Percentiles rank a stretch among this genome's conserved stretches.
phyloP scores from a whole-genome alignment of 345 rosid species.

The Diplotaxis tenuifolia region DNA sequence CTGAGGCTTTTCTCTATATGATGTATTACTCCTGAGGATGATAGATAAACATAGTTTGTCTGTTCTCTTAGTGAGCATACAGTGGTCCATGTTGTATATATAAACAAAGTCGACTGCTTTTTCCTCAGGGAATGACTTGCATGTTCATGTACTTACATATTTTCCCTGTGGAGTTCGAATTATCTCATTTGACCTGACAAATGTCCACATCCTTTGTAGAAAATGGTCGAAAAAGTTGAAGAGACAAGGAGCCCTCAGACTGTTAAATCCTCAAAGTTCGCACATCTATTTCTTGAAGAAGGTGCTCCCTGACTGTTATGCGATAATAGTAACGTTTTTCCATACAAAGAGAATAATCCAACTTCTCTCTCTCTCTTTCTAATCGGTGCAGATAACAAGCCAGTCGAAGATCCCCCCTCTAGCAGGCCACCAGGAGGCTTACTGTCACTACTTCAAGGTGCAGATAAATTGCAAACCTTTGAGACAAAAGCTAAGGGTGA shows the following conservation, averaged over 20 bases:
- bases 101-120: constrained; percentile 5
- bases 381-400: constrained; percentile 64
- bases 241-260: constrained; percentile 43
- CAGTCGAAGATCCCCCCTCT: constrained; percentile 44
- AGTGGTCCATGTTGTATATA: constrained; percentile 9
- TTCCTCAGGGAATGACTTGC: background rate
- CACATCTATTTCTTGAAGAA: constrained; percentile 83
- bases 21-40: constrained; percentile 6
- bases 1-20: background rate
- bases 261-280: constrained; percentile 78
- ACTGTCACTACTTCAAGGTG: constrained; percentile 74
- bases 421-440: constrained; percentile 52
- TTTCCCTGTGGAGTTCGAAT: constrained; percentile 1
- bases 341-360: background rate
- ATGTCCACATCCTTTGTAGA: constrained; percentile 45
- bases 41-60: constrained; percentile 6
- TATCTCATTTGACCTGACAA: constrained; percentile 22
- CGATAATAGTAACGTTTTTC: constrained; percentile 7
- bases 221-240: constrained; percentile 47
- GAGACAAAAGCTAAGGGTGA: constrained; percentile 42
- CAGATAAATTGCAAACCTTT: constrained; percentile 55
- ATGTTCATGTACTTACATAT: constrained; percentile 8
- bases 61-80: constrained; percentile 3
- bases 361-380: constrained; percentile 7
- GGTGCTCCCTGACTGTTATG: constrained; percentile 45